Evolutionary conservation across 2,329 filamentous ascomycete species (phyloP).

Genomic region (Peltaster fructicola): DNA sequence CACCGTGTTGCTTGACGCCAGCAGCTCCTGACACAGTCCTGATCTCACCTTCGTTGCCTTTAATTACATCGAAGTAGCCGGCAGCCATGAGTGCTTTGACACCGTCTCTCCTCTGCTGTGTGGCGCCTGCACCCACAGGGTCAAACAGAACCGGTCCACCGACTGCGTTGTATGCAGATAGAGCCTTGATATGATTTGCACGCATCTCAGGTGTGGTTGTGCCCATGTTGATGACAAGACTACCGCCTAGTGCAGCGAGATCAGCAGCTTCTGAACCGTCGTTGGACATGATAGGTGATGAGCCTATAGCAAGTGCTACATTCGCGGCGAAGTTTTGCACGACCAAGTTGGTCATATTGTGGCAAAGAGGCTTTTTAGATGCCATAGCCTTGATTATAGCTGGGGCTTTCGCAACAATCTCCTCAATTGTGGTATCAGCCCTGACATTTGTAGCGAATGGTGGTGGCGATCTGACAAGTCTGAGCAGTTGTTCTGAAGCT

Average conservation of each 20-base stretch:
- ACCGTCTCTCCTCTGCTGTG: conserved; percentile 50
- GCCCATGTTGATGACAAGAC: conserved; percentile 87
- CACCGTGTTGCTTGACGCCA: conserved; percentile 51
- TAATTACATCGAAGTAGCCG: conserved; percentile 75
- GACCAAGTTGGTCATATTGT: conserved; percentile 96
- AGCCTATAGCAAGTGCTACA: conserved; percentile 66
- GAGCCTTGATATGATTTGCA: conserved; percentile 52
- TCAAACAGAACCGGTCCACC: conserved; percentile 68
- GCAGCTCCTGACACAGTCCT: conserved; percentile 46
- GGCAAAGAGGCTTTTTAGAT: conserved; percentile 52
- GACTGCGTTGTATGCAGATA: conserved; percentile 63
- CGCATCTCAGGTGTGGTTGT: conserved; percentile 65
- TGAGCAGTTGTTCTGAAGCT: conserved; percentile 41
- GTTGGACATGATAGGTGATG: conserved; percentile 87
- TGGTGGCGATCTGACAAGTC: conserved; percentile 33
- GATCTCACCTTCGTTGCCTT: conserved; percentile 87
- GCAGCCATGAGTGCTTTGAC: conserved; percentile 51
- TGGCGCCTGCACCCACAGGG: conserved; percentile 81
- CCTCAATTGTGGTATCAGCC: conserved; percentile 13
- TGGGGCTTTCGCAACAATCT: conserved; percentile 14
- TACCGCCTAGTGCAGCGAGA: conserved; percentile 57
- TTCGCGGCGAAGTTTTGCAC: conserved; percentile 93
- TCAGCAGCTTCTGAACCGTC: conserved; percentile 68
- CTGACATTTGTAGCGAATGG: conserved; percentile 16
- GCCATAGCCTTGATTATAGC: conserved; percentile 40